These are phyloP conservation scores for Neurospora sp. DNA, from an alignment of 495 filamentous ascomycete genomes.

Conservation along the genomic window DNA sequence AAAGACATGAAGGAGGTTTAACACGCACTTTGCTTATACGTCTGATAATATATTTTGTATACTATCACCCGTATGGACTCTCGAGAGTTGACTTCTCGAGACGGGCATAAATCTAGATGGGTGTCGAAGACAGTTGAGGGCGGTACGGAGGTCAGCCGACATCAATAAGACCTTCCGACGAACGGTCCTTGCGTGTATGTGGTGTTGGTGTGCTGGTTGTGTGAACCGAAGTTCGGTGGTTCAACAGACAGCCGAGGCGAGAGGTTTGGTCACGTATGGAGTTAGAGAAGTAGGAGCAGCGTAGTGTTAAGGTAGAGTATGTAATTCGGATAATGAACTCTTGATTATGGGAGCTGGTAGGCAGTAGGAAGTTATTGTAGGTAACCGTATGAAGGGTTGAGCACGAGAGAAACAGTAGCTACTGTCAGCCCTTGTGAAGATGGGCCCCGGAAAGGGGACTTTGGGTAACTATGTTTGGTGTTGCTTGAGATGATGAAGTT, in stretches of 20 bases:
- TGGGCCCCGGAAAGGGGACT: neutral
- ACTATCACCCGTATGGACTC: conserved; percentile 61
- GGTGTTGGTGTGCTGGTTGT: neutral
- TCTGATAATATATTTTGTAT: conserved; percentile 37
- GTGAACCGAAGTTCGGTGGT: neutral
- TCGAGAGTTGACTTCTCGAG: conserved; percentile 62
- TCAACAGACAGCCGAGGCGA: neutral
- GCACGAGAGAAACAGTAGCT: neutral
- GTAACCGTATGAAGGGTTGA: neutral
- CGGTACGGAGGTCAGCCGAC: conserved; percentile 65
- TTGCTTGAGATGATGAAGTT: neutral
- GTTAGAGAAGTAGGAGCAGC: neutral
- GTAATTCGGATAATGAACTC: neutral
- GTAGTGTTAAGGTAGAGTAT: neutral
- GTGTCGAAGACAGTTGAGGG: conserved; percentile 57
- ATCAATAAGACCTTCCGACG: conserved; percentile 46
- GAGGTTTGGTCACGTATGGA: neutral
- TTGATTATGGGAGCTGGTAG: neutral
- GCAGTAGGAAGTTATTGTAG: neutral
- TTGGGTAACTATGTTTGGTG: neutral
- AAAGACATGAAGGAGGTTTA: neutral
- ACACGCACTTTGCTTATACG: conserved; percentile 27
- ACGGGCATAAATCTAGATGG: conserved; percentile 61
- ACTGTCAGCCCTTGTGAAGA: neutral
- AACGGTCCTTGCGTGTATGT: conserved; percentile 9